These are phyloP conservation scores for Ogataea angusta DNA, from an alignment of 805 yeast species.

Conservation along the genomic window DNA sequence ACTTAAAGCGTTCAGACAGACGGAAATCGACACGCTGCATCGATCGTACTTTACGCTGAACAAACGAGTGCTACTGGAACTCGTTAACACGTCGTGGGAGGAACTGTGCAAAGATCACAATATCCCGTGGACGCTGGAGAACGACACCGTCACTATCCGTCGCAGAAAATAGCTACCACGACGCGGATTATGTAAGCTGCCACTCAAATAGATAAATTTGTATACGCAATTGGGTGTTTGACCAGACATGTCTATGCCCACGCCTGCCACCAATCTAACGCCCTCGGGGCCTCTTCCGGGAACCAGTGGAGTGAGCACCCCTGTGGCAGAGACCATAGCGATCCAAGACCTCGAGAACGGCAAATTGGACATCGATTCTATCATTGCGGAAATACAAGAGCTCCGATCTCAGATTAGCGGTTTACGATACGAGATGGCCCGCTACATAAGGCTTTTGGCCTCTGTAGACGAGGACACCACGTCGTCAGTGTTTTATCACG, in stretches of 20 bases:
- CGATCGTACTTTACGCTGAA: constrained; percentile 40
- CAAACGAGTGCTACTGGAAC: constrained; percentile 25
- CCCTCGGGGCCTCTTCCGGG: constrained; percentile 11
- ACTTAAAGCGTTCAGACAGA: constrained; percentile 28
- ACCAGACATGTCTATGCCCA: constrained; percentile 15
- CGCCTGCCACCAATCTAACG: constrained; percentile 19
- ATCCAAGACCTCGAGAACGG: constrained; percentile 42
- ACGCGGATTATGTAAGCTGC: too few species aligned
- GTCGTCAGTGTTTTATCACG: constrained; percentile 40
- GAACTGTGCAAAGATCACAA: constrained; percentile 25
- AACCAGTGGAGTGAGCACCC: constrained; percentile 4
- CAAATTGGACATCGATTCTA: constrained; percentile 32
- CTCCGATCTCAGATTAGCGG: constrained; percentile 30
- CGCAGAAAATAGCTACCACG: constrained; percentile 1
- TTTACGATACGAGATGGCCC: constrained; percentile 40
- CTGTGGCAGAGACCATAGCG: constrained; percentile 25
- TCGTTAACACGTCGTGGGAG: constrained; percentile 31
- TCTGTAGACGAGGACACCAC: constrained; percentile 43
- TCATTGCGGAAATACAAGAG: constrained; percentile 36
- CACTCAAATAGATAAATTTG: too few species aligned
- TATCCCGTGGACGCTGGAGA: constrained; percentile 34
- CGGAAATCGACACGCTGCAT: constrained; percentile 34
- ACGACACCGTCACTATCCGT: constrained; percentile 27
- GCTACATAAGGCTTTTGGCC: constrained; percentile 34
- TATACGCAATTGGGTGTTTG: too few species aligned